phyloP scores from a whole-genome alignment of 2,329 filamentous ascomycete species.

The Phoma sp. region DNA sequence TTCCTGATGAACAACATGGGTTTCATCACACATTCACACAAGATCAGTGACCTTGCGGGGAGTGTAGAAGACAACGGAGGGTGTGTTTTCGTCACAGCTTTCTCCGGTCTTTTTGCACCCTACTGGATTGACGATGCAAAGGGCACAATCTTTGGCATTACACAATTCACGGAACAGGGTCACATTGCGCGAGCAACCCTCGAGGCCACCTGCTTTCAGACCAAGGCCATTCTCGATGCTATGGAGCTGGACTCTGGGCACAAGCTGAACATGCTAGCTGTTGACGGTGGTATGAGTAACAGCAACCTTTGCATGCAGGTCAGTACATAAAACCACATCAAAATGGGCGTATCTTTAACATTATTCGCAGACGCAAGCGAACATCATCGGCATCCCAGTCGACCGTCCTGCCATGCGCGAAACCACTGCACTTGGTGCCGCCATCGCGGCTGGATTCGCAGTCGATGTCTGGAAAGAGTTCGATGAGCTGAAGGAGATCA shows the following conservation, averaged over 20 bases:
- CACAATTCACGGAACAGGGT: conserved; percentile 81
- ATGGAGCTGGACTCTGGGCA: conserved; percentile 88
- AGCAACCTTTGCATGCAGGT: conserved; percentile 85
- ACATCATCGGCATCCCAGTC: conserved; percentile 83
- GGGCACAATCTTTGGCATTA: conserved; percentile 83
- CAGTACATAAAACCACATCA: conserved; percentile 24
- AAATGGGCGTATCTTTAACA: conserved; percentile 23
- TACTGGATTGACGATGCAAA: conserved; percentile 96
- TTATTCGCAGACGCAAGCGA: conserved; percentile 71
- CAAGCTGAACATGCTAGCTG: conserved; percentile 74
- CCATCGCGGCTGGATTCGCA: conserved; percentile 87
- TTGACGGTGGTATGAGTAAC: conserved; percentile 89
- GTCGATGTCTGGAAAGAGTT: conserved; percentile 79
- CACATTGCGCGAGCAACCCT: conserved; percentile 90
- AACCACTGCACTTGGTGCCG: conserved; percentile 86
- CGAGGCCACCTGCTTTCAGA: conserved; percentile 91
- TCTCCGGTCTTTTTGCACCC: conserved; percentile 87
- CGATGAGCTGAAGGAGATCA: conserved; percentile 75
- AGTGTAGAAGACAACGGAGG: conserved; percentile 79
- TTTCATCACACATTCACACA: conserved; percentile 66
- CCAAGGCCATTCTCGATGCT: conserved; percentile 86
- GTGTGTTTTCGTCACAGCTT: conserved; percentile 85
- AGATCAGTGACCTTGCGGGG: conserved; percentile 69
- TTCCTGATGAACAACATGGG: conserved; percentile 69
- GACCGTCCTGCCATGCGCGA: conserved; percentile 88